A percentile compares a stretch with the other conserved stretches of the same genome.
phyloP scores from a whole-genome alignment of 148 eudicot genomes.

The Pouteria glomerata region DNA sequence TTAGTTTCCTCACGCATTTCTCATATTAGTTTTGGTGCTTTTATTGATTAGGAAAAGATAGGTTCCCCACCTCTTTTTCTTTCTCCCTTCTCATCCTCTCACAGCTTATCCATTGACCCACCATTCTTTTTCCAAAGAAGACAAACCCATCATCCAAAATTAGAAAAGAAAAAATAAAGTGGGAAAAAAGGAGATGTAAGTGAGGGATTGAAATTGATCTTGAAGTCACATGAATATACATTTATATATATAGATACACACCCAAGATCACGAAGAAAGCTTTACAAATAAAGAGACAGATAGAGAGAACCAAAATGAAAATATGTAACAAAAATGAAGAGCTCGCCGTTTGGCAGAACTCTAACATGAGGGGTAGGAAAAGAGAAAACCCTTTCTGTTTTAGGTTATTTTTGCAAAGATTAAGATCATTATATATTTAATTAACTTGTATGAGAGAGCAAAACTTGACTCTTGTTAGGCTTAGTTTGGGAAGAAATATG shows the following conservation, averaged over 20 bases:
- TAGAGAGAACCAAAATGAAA: background rate
- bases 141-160: constrained; percentile 13
- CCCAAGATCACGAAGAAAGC: background rate
- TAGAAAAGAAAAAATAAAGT: background rate
- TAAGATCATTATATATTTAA: too few relatives aligned
- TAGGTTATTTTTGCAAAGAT: too few relatives aligned
- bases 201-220: background rate
- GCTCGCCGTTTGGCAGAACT: background rate
- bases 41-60: constrained; percentile 6
- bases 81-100: constrained; percentile 48
- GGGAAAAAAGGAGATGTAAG: background rate
- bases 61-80: constrained; percentile 24
- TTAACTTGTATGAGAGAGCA: too few relatives aligned
- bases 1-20: constrained; percentile 20
- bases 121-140: constrained; percentile 13
- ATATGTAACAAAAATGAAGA: background rate
- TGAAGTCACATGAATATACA: constrained; percentile 15
- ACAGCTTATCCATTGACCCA: constrained; percentile 43
- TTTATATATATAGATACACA: background rate
- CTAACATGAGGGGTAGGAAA: too few relatives aligned
- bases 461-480: too few relatives aligned
- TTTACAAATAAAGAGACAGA: background rate
- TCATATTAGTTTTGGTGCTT: background rate
- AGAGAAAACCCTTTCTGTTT: too few relatives aligned
- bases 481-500: too few relatives aligned